Evolutionary conservation across 495 filamentous ascomycete genomes (phyloP).

Genomic region (Tuber brumale): DNA sequence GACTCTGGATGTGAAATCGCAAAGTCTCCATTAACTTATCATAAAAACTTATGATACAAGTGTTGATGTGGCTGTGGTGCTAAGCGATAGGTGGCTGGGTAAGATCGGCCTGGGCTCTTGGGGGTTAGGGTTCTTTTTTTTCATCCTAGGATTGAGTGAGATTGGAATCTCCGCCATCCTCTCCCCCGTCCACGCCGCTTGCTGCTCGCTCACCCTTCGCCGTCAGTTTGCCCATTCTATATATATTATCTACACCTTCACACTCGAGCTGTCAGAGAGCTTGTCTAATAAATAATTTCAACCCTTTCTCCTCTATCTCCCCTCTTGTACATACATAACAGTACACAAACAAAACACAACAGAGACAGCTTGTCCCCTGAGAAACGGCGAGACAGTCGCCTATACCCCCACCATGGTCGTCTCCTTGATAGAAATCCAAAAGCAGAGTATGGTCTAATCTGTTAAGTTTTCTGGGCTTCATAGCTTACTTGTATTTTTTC

Average conservation of each 20-base stretch:
- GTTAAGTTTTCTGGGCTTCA: not conserved
- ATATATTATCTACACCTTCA: not conserved
- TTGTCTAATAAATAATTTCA: slow-evolving; percentile 1
- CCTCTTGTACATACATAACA: slow-evolving; percentile 1
- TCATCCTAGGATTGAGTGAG: not conserved
- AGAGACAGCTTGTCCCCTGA: not conserved
- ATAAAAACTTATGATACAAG: too few relatives aligned
- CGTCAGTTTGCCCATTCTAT: not conserved
- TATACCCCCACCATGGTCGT: slow-evolving; percentile 5
- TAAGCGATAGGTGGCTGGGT: too few relatives aligned
- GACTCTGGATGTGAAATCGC: too few relatives aligned
- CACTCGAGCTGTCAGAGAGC: not conserved
- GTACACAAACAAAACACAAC: not conserved
- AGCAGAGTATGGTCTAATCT: slow-evolving; percentile 25
- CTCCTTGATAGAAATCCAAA: slow-evolving; percentile 39
- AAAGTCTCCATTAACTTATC: too few relatives aligned
- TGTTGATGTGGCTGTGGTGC: not conserved
- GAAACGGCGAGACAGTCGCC: not conserved
- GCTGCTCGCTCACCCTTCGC: not conserved
- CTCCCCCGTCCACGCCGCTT: not conserved
- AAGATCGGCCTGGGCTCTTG: not conserved
- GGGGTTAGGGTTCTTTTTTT: not conserved
- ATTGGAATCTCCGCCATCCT: not conserved
- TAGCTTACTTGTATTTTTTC: slow-evolving; percentile 15
- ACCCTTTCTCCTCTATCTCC: not conserved